These are phyloP conservation scores for Alloteropsis semialata DNA, from an alignment of 176 grass and related monocot species.

Conservation along the genomic window DNA sequence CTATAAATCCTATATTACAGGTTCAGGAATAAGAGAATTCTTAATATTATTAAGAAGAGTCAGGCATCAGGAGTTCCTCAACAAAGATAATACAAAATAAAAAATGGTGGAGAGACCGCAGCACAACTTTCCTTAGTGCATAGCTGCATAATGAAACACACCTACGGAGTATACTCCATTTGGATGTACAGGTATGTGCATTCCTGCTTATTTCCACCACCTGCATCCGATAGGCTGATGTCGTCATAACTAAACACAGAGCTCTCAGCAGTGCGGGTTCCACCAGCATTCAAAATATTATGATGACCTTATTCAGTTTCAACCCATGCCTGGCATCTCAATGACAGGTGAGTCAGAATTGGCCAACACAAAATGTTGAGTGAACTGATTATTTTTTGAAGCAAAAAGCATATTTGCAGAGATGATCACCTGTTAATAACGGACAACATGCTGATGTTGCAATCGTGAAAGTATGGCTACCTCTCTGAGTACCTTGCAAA, in stretches of 20 bases:
- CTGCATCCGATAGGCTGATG: conserved; percentile 58
- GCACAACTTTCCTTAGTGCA: not conserved
- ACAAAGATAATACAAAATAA: not conserved
- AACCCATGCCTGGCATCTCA: conserved; percentile 81
- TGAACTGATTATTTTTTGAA: not conserved
- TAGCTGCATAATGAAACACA: conserved; percentile 14
- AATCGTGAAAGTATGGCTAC: conserved; percentile 88
- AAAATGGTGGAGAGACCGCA: not conserved
- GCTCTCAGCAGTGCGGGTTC: conserved; percentile 66
- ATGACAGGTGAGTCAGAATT: conserved; percentile 17
- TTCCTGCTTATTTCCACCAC: conserved; percentile 71
- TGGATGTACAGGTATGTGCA: conserved; percentile 95
- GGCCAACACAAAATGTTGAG: conserved; percentile 25
- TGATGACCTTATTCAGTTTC: conserved; percentile 84
- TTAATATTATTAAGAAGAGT: not conserved
- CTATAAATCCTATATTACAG: not conserved
- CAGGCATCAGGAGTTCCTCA: not conserved
- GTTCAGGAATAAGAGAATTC: not conserved
- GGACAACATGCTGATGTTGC: conserved; percentile 98
- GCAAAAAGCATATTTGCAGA: conserved; percentile 19
- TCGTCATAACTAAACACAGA: conserved; percentile 54
- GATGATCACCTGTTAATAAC: conserved; percentile 84
- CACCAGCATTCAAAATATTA: conserved; percentile 51
- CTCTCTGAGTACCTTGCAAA: conserved; percentile 84
- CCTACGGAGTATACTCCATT: conserved; percentile 98